Conservation (phyloP, 176 grass and related monocot genomes). For the Eleusine indica region DNA sequence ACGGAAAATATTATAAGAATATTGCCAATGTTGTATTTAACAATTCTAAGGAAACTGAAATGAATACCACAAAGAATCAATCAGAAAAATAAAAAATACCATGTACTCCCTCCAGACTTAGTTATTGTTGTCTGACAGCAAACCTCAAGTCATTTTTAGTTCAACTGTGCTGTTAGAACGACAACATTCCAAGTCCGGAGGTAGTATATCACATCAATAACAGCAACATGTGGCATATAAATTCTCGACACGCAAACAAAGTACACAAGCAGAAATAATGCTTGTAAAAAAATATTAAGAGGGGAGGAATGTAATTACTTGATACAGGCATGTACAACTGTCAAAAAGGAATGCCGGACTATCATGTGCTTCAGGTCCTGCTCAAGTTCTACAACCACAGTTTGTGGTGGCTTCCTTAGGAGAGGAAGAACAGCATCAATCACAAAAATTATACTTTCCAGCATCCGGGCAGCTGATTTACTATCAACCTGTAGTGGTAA, state of each 20-base stretch:
- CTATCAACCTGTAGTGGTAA: conserved; percentile 60
- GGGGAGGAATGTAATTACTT: conserved; percentile 58
- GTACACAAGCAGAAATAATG: not conserved
- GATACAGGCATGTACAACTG: conserved; percentile 98
- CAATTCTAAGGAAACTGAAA: not conserved
- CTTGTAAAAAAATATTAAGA: conserved; percentile 18
- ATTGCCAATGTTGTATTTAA: not conserved
- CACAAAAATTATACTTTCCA: conserved; percentile 98
- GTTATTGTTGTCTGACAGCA: too few relatives aligned
- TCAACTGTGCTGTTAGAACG: too few relatives aligned
- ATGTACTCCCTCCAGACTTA: not conserved
- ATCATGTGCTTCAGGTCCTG: conserved; percentile 99
- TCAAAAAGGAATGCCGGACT: conserved; percentile 90
- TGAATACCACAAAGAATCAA: conserved; percentile 19
- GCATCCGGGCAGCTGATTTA: conserved; percentile 84
- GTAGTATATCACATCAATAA: conserved; percentile 7
- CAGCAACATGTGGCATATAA: conserved; percentile 4
- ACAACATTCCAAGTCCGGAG: too few relatives aligned
- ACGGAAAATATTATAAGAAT: conserved; percentile 8
- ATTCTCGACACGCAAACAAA: not conserved
- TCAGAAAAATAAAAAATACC: not conserved
- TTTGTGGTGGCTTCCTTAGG: conserved; percentile 83
- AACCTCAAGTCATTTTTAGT: too few relatives aligned
- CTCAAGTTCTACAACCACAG: conserved; percentile 90
- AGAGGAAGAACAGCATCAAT: conserved; percentile 95